These are phyloP conservation scores for Tuber brumale DNA, from an alignment of 495 filamentous ascomycete genomes.

Conservation along the genomic window DNA sequence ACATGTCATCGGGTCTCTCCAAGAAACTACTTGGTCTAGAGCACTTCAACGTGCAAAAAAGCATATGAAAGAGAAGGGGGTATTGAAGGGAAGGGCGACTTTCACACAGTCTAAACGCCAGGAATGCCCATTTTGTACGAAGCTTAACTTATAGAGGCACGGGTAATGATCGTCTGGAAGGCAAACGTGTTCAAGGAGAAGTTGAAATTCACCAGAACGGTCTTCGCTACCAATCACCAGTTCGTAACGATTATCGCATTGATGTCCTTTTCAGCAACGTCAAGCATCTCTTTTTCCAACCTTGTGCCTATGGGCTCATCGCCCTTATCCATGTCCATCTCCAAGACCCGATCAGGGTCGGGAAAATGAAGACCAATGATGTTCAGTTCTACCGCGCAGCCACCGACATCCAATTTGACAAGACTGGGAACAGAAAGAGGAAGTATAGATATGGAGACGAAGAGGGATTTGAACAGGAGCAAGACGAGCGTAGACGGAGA, in stretches of 20 bases:
- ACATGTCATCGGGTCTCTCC: too few relatives aligned
- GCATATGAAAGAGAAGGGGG: too few relatives aligned
- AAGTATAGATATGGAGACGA: conserved; percentile 99
- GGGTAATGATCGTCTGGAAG: too few relatives aligned
- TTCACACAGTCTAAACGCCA: too few relatives aligned
- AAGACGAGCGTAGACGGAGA: conserved; percentile 86
- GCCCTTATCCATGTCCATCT: conserved; percentile 97
- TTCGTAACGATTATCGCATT: conserved; percentile 69
- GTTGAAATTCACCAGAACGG: conserved; percentile 98
- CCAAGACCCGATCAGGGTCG: conserved; percentile 95
- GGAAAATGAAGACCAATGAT: conserved; percentile 97
- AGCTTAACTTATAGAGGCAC: too few relatives aligned
- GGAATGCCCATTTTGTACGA: too few relatives aligned
- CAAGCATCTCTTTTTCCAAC: conserved; percentile 98
- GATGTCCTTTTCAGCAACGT: conserved; percentile 98
- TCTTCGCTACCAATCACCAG: conserved; percentile 86
- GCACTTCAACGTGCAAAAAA: too few relatives aligned
- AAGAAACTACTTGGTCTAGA: too few relatives aligned
- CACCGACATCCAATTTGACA: conserved; percentile 97
- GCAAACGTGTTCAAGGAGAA: too few relatives aligned
- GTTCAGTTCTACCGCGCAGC: conserved; percentile 98
- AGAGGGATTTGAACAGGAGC: conserved; percentile 96
- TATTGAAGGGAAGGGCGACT: too few relatives aligned
- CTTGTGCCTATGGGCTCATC: conserved; percentile 87
- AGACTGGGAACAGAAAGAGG: conserved; percentile 94